Conservation (phyloP, 805 yeast genomes). For the Ogataea neopini region DNA sequence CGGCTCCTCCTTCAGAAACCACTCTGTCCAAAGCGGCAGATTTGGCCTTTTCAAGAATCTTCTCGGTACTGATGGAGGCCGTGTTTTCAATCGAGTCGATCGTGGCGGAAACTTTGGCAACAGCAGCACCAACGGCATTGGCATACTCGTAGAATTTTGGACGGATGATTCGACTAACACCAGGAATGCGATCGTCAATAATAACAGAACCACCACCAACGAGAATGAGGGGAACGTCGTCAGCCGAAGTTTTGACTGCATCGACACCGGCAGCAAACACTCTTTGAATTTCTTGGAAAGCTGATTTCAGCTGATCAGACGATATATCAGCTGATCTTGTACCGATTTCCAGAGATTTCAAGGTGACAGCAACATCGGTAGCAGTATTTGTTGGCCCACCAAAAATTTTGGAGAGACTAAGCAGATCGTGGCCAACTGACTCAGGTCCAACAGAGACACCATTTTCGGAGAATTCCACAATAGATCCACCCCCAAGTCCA, state of each 20-base stretch:
- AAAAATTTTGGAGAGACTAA: conserved; percentile 36
- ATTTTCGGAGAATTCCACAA: conserved; percentile 32
- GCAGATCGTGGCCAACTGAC: conserved; percentile 44
- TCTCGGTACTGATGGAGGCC: conserved; percentile 15
- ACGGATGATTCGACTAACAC: conserved; percentile 42
- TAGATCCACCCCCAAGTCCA: conserved; percentile 52
- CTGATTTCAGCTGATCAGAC: neutral
- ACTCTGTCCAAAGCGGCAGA: conserved; percentile 18
- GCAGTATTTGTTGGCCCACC: conserved; percentile 44
- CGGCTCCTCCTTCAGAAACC: conserved; percentile 32
- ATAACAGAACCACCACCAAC: conserved; percentile 54
- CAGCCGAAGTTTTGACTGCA: conserved; percentile 12
- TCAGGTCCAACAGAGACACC: conserved; percentile 44
- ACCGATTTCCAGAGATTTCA: conserved; percentile 30
- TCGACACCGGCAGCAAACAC: conserved; percentile 8
- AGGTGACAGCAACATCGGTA: conserved; percentile 42
- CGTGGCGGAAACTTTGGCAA: conserved; percentile 44
- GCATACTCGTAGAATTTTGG: conserved; percentile 44
- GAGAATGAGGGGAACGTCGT: conserved; percentile 39
- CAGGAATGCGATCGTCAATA: conserved; percentile 36
- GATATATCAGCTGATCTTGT: conserved; percentile 12
- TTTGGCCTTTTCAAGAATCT: conserved; percentile 21
- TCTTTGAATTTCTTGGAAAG: conserved; percentile 8
- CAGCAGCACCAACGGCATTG: conserved; percentile 52
- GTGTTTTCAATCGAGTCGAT: conserved; percentile 16